Evolutionary conservation across 805 yeast genomes (phyloP), one percentile per base, ranked within the genome.

Genomic region (Hanseniaspora jakobsenii): DNA sequence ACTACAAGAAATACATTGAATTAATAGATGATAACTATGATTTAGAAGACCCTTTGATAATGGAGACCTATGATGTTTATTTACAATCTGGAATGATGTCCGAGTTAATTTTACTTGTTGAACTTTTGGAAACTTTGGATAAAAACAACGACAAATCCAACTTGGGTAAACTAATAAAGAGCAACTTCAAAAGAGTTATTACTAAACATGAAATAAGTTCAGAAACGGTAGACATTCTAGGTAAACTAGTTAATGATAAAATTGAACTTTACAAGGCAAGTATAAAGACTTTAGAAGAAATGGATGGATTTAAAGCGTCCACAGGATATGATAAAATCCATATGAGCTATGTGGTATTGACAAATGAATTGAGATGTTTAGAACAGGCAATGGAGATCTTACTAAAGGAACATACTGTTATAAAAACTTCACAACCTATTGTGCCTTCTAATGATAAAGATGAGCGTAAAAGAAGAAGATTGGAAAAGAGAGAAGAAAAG

Each of bases 11-110:
- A 13, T 35, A 35, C 18, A 35, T 42, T 26, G 60, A 53, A 2
- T 50, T 39, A 5, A 57, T 65, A 14, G 62, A 61, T 14, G 69
- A 65, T 14, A 64, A 13, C 41, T 59, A 10, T 58, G 60, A 42
- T 29, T 22, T 42, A 10, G 64, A 57, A 42, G 67, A 53, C 44
- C 58, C 66, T 8, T 55, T 74, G 19, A 60, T 75, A 0, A 52
- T 72, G 27, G 81, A 77, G 13, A 65, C 77, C 0, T 81, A 75
- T 60, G 91, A 81, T 52, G 69, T 78, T 44, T 80, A 70, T 52
- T 54, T 50, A 2, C 66, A 73, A 34, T 76, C 78, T 9, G 82
- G 75, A 28, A 65, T 78, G 1, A 55, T 71, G 16, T 69, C 78
- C n/a, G 89, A 82, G 56, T 59, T 73, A 31, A 61, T 69, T 1